phyloP scores from a whole-genome alignment of 1,284 basidiomycete species.

The Amylostereum chailletii region DNA sequence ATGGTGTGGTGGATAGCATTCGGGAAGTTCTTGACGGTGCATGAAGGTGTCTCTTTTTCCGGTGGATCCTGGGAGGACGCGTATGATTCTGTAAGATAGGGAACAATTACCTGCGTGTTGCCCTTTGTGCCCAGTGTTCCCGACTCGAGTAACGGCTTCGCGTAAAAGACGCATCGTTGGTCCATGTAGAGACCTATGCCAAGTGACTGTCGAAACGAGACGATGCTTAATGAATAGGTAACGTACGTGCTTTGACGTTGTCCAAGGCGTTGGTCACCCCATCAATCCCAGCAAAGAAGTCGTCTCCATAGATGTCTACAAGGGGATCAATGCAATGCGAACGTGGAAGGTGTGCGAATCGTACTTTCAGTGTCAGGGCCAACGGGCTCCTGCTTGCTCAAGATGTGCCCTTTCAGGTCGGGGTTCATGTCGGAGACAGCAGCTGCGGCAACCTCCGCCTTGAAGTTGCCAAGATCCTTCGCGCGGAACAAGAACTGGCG shows the following conservation, averaged over 20 bases:
- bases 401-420: slow-evolving; percentile 82
- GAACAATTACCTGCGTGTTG: slow-evolving; percentile 95
- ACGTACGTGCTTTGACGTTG: slow-evolving; percentile 90
- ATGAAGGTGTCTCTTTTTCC: slow-evolving; percentile 96
- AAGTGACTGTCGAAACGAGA: slow-evolving; percentile 1
- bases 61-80: slow-evolving; percentile 98
- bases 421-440: slow-evolving; percentile 98
- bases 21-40: slow-evolving; percentile 99
- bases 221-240: neutral
- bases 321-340: slow-evolving; percentile 5
- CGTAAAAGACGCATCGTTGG: slow-evolving; percentile 94
- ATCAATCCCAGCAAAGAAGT: slow-evolving; percentile 84
- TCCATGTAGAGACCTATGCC: slow-evolving; percentile 92
- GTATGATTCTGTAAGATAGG: slow-evolving; percentile 95
- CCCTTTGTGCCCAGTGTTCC: slow-evolving; percentile 99
- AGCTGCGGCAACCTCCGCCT: slow-evolving; percentile 89
- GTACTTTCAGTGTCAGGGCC: slow-evolving; percentile 88
- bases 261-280: slow-evolving; percentile 99
- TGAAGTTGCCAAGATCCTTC: slow-evolving; percentile 97
- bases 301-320: slow-evolving; percentile 81
- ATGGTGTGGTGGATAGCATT: slow-evolving; percentile 99
- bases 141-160: slow-evolving; percentile 94
- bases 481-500: slow-evolving; percentile 97
- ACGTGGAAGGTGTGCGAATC: slow-evolving; percentile 15
- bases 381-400: slow-evolving; percentile 89